Conservation (phyloP, 257 asterid species). For the Solanum ossicruentum region DNA sequence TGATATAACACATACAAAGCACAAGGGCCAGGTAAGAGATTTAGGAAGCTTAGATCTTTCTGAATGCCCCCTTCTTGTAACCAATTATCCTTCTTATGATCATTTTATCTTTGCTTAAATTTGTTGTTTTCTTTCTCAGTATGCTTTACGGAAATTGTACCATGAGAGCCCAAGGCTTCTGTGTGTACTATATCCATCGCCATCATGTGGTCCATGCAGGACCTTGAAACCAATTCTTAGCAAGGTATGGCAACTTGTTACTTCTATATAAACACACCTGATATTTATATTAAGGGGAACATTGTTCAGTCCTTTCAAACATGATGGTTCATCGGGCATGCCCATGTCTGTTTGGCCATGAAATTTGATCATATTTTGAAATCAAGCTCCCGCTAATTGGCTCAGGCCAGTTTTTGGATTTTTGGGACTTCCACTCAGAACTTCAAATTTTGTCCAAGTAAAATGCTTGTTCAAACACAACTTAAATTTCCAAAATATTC, state of each 20-base stretch:
- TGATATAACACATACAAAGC: conserved; percentile 70
- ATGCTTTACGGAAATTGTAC: conserved; percentile 85
- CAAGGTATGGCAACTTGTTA: conserved; percentile 42
- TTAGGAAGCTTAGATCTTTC: not conserved
- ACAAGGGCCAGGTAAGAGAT: conserved; percentile 71
- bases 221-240: conserved; percentile 94
- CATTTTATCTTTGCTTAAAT: not conserved
- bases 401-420: no score
- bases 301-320: not conserved
- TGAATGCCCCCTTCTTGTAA: not conserved
- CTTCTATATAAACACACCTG: not conserved
- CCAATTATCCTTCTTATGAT: not conserved
- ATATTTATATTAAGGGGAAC: not conserved
- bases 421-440: no score
- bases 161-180: conserved; percentile 86
- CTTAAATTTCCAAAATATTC: no score
- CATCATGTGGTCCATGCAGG: conserved; percentile 97
- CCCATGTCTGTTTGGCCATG: no score
- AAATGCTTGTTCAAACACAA: no score
- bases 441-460: no score
- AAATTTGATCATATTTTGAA: no score
- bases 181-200: conserved; percentile 77
- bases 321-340: not conserved
- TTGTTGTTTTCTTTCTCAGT: conserved; percentile 34
- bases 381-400: no score